Base-by-base conservation (phyloP, 2,329 filamentous ascomycete genomes). In the Ceratocystis cacaofunesta region DNA sequence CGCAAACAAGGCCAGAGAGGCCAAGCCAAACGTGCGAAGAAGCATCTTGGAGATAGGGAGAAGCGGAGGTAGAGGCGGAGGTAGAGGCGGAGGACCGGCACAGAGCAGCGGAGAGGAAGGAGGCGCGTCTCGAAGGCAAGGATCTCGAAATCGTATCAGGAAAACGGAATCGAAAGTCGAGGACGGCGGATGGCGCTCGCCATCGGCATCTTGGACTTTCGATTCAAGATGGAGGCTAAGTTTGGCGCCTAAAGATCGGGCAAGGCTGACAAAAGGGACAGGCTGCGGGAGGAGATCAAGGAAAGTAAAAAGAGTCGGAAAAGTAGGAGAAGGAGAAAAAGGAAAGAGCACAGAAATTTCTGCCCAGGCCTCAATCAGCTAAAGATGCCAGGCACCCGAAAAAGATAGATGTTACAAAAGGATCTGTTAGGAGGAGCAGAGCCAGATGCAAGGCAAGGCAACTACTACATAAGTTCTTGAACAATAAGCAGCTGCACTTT, bases 1-100 rank as follows among this genome's bases (percentile, higher is more conserved):
- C 7, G 76, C 65, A 67, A 76, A 71, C 30, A 77, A 70, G 66
- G 74, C 72, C 64, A 74, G 63, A 19, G 69, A 62, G 28, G 57
- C 55, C 55, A 64, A 19, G 46, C 41, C 62, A 30, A 64, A 5
- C 22, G 52, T 55, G 30, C 19, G n/a, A 66, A 78, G 68, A 64
- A 79, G 66, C 68, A 76, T 62, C 57, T 69, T 68, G 62, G 19
- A 50, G 69, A 64, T n/a, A 10, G 61, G 22, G 36, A 22, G 62
- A 17, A n/a, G 62, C 25, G 65, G 25, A 19, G 61, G 22, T 48
- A 19, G 62, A 17, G 25, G 62, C 25, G 65, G 25, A 15, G 5
- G 28, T 28, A 28, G 28, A 28, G 28, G 28, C 28, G 4, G 22
- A 25, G 64, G 41, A 58, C 25, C 22, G n/a, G 22, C 32, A 30